Conservation (phyloP, 163 green algal genomes). For the Dunaliella salina region DNA sequence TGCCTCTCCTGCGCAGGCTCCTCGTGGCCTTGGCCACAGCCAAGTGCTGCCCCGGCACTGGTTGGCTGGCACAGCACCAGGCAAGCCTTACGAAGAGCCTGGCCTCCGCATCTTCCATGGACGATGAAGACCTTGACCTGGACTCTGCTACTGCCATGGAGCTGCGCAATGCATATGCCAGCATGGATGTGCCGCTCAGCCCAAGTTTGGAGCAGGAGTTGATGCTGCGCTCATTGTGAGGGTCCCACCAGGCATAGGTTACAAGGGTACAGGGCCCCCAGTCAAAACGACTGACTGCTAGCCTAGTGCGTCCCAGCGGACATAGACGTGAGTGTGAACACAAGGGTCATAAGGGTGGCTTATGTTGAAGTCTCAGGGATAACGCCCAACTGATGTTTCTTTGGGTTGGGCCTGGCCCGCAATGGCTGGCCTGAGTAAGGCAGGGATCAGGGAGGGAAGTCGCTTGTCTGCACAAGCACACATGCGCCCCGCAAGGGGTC, state of each 20-base stretch:
- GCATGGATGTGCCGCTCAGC: slow-evolving; percentile 23
- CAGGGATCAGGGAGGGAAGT: too few species aligned
- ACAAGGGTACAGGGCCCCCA: too few species aligned
- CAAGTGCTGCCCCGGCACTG: slow-evolving; percentile 24
- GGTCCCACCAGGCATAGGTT: background rate
- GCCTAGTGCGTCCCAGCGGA: too few species aligned
- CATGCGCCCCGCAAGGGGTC: too few species aligned
- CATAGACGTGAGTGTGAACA: too few species aligned
- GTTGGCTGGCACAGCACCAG: slow-evolving; percentile 31
- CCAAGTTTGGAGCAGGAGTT: background rate
- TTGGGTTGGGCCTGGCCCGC: too few species aligned
- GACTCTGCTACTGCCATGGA: slow-evolving; percentile 25
- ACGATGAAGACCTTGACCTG: slow-evolving; percentile 23
- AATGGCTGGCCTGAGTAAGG: too few species aligned
- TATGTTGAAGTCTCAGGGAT: background rate
- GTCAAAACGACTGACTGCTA: too few species aligned
- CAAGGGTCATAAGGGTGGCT: background rate
- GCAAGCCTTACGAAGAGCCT: slow-evolving; percentile 19
- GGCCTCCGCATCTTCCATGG: slow-evolving; percentile 7
- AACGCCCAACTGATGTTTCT: too few species aligned
- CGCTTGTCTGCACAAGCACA: too few species aligned
- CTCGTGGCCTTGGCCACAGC: slow-evolving; percentile 29
- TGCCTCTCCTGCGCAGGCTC: slow-evolving; percentile 6
- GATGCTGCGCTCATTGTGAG: background rate
- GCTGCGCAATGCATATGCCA: slow-evolving; percentile 20